Base-by-base conservation (phyloP, 805 yeast genomes). In the Metschnikowia amazonensis region DNA sequence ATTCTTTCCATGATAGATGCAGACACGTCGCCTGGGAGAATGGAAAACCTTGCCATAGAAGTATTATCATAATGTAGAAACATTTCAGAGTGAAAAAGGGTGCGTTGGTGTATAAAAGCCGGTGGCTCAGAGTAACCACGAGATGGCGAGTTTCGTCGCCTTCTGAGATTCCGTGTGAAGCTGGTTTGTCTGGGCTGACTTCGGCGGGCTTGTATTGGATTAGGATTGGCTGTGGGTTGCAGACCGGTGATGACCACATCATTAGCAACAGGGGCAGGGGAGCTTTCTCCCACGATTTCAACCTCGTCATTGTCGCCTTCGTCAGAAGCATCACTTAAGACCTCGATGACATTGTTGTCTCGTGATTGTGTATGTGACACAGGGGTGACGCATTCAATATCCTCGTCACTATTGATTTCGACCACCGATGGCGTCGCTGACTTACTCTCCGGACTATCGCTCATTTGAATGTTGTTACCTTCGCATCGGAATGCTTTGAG, bases 1-100 rank as follows among this genome's bases (percentile, higher is more conserved):
- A 71, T 69, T 20, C 74, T 54, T 36, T 60, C 66, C 66, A 71
- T 60, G n/a, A 67, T 67, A 4, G 69, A 57, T 28, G 56, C 52
- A 13, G 58, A 47, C 9, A 55, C 49, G 13, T 49, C 50, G 30
- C 46, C 50, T 8, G 42, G 43, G 4, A 41, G 45, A 30, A 31
- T 20, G 17, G 23, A 33, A 36, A 43, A 40, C 42, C 30, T 39
- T 39, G 27, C 30, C 42, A 36, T 28, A 46, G 34, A 21, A 36
- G n/a, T 33, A 18, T 17, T 23, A 29, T 46, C 49, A 29, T 50
- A 45, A 16, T 41, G 44, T 5, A 43, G 29, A n/a, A 49, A 18
- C 36, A 49, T 28, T 20, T 44, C 48, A 9, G 47, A 44, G 9
- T 44, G 21, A 23, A 30, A 39, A 13, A 31, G 35, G 14, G 34